Base-by-base conservation (phyloP, 768 basidiomycete species). In the Leccinum subgranulosum region DNA sequence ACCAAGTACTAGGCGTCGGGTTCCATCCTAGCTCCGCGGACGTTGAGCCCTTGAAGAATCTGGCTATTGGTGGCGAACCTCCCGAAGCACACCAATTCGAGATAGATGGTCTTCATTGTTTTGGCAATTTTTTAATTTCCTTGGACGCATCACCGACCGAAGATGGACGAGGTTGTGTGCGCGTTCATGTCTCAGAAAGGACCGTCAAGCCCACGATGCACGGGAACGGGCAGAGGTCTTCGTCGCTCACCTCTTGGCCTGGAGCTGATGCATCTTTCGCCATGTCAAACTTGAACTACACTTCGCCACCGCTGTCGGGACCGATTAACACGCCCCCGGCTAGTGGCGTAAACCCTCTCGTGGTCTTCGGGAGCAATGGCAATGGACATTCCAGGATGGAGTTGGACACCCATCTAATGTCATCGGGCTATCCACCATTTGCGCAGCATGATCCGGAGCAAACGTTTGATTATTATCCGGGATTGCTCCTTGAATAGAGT, bases 111-210 rank as follows among this genome's bases (percentile, higher is more conserved):
- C 76, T 78, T 41, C 62, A 36, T 27, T 78, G 75, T 43, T 77
- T 87, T 45, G 80, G 79, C 55, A 83, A 80, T 45, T 74, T 91
- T 53, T 82, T 87, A 62, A 85, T 92, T 68, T 87, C 87, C 43
- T 88, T 92, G 64, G 89, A 91, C 62, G 74, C 86, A 48, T 79
- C 77, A 43, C 76, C 84, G 31, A 77, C 79, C 50, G 81, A 86
- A 61, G 82, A 87, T 66, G 86, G 88, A 57, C 87, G 83, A 73
- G 86, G 89, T 63, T 85, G 84, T 53, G 87, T 90, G 43, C 80
- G 84, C 61, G 88, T 90, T 61, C 85, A 89, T 64, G 82, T 85
- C 46, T 76, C 82, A 7, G 76, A 83, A 27, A 68, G 75, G 15
- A 77, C 71, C 21, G 0, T 48, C 27, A 59, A 58, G 27, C 14